Evolutionary conservation across 441 rosid genomes (phyloP).

Genomic region (Macaranga tanarius): DNA sequence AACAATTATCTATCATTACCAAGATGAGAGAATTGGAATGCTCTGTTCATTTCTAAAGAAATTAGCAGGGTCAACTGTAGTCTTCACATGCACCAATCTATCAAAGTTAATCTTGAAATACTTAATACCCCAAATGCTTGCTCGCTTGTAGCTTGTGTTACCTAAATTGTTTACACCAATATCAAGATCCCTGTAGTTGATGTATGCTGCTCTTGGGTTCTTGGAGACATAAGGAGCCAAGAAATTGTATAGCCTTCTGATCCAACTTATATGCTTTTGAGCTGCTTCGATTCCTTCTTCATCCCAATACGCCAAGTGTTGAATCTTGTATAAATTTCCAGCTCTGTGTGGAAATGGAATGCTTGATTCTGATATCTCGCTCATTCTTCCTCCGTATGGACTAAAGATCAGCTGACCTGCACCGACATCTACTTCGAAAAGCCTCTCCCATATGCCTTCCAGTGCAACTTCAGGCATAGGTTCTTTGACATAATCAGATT

Average conservation of each 20-base stretch:
- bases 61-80: slow-evolving; percentile 2
- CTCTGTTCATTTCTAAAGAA: background rate
- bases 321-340: slow-evolving; percentile 46
- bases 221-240: slow-evolving; percentile 54
- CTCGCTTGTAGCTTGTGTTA: slow-evolving; percentile 7
- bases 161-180: slow-evolving; percentile 34
- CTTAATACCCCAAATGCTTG: slow-evolving; percentile 5
- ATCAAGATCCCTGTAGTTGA: slow-evolving; percentile 55
- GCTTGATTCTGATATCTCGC: slow-evolving; percentile 2
- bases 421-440: slow-evolving; percentile 33
- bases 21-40: background rate
- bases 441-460: slow-evolving; percentile 39
- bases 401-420: slow-evolving; percentile 26
- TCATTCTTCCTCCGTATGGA: slow-evolving; percentile 54
- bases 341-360: slow-evolving; percentile 53
- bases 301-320: slow-evolving; percentile 42
- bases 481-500: slow-evolving; percentile 48
- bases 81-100: slow-evolving; percentile 2
- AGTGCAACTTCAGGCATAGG: slow-evolving; percentile 37
- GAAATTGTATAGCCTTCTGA: slow-evolving; percentile 39
- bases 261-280: slow-evolving; percentile 25
- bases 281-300: slow-evolving; percentile 27
- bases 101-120: slow-evolving; percentile 1
- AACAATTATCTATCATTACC: background rate
- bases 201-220: slow-evolving; percentile 48